Evolutionary conservation across 768 basidiomycete species (phyloP), one percentile per base, ranked within the genome.

Genomic region (Lentinula boryana): DNA sequence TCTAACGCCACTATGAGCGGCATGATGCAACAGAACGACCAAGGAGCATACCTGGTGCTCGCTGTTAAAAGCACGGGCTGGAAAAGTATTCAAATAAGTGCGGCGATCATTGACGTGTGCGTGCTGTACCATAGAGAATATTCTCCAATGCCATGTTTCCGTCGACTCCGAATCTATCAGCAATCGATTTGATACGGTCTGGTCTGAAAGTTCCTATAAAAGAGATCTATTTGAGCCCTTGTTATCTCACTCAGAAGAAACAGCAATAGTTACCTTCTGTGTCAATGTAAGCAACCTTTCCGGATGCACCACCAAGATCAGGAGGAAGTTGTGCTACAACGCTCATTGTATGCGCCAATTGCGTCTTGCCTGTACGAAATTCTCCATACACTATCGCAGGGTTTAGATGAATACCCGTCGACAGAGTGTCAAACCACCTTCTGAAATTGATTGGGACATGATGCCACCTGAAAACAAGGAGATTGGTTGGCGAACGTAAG

Each of bases 281-380:
- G 69, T 95, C 92, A 50, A 95, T 90, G 70, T 92, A 93, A 69
- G 91, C 91, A n/a, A 93, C 92, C 80, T 93, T 96, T 44, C 95
- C 95, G 13, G 89, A 82, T 1, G 92, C 95, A 6, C 95, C 95
- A 5, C 94, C 95, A 67, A 95, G 81, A 54, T 96, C 94, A 2
- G 84, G 78, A 32, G 95, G 95, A 49, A 98, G 82, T 69, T 98
- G 95, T 4, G 93, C 74, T 4, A 95, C 77, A 6, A 98, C 92
- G 67, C 91, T 93, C 82, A 97, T 89, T 12, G 95, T 98, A 73
- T 97, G 96, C 27, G 93, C 93, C 54, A 96, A 78, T 70, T 98
- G 96, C 5, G 95, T 97, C 75, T 96, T 95, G 33, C 95, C 95
- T 0, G 96, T 98, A 35, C 95, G 84, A 72, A 91, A 98, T 73